Evolutionary conservation across 495 filamentous ascomycete genomes (phyloP).

Genomic region (Daldinia concentrica): DNA sequence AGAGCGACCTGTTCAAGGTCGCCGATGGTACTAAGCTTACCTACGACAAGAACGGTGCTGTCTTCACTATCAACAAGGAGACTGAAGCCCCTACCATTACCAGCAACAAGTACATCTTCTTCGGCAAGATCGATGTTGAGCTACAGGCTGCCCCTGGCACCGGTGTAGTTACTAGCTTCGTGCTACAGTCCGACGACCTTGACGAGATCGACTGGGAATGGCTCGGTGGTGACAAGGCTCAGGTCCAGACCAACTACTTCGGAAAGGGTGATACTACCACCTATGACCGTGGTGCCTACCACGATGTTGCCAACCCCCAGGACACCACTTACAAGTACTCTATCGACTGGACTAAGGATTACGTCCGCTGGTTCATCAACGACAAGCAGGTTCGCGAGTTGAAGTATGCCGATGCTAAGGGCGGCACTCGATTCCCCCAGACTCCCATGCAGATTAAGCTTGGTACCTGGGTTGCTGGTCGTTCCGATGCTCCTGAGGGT

Average conservation of each 20-base stretch:
- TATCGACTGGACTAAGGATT: constrained; percentile 81
- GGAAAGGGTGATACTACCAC: constrained; percentile 85
- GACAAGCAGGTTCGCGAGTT: constrained; percentile 75
- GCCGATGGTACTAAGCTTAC: constrained; percentile 67
- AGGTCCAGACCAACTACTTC: constrained; percentile 93
- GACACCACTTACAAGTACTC: constrained; percentile 82
- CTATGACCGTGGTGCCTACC: constrained; percentile 79
- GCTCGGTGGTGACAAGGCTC: constrained; percentile 68
- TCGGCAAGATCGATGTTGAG: constrained; percentile 74
- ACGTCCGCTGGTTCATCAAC: constrained; percentile 86
- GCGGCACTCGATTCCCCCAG: constrained; percentile 81
- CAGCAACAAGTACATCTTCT: constrained; percentile 78
- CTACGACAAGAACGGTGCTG: constrained; percentile 74
- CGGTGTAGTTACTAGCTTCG: constrained; percentile 83
- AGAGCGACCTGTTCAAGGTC: constrained; percentile 70
- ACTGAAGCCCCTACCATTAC: constrained; percentile 81
- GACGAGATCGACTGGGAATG: constrained; percentile 98
- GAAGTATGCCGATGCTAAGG: constrained; percentile 63
- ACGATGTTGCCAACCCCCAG: constrained; percentile 68
- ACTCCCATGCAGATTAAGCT: constrained; percentile 88
- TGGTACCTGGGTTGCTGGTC: constrained; percentile 88
- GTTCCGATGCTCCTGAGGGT: constrained; percentile 69
- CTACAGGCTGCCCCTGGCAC: constrained; percentile 71
- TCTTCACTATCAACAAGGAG: constrained; percentile 77
- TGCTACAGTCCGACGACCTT: constrained; percentile 88